Percentiles rank a stretch among this genome's conserved stretches.
Evolutionary conservation across 1,284 basidiomycete species (phyloP).

Genomic region (Austroboletus novae-zelandiae): DNA sequence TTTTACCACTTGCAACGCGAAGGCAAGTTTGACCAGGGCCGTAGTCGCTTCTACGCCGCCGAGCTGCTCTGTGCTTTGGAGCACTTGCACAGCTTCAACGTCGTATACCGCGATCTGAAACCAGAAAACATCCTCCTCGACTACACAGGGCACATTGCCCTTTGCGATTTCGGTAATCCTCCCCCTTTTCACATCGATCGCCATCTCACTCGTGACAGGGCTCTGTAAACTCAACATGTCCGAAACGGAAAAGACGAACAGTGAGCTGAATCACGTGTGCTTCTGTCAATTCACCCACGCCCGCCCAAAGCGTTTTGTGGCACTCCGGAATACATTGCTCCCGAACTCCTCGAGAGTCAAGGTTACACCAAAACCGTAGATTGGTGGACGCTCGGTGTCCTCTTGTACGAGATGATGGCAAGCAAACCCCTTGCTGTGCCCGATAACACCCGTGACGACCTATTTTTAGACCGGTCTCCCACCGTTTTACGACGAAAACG

Average conservation of each 20-base stretch:
- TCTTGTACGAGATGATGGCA: constrained; percentile 98
- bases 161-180: constrained; percentile 87
- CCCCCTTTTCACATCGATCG: background rate
- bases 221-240: constrained; percentile 99
- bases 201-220: constrained; percentile 39
- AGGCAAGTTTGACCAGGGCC: constrained; percentile 92
- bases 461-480: constrained; percentile 81
- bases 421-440: background rate
- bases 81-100: constrained; percentile 96
- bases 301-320: constrained; percentile 84
- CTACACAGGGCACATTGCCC: constrained; percentile 96
- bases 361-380: constrained; percentile 99
- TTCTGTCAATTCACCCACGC: constrained; percentile 2
- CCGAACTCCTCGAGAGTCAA: constrained; percentile 93
- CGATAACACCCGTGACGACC: background rate
- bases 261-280: constrained; percentile 43
- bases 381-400: constrained; percentile 99
- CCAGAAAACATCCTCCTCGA: constrained; percentile 97
- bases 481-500: constrained; percentile 98
- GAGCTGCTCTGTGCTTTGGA: constrained; percentile 94
- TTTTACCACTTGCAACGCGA: constrained; percentile 98
- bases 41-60: constrained; percentile 95
- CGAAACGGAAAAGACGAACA: constrained; percentile 96
- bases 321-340: constrained; percentile 98
- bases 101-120: constrained; percentile 97